Conservation (phyloP, 1,284 basidiomycete species). For the Malassezia vespertilionis region DNA sequence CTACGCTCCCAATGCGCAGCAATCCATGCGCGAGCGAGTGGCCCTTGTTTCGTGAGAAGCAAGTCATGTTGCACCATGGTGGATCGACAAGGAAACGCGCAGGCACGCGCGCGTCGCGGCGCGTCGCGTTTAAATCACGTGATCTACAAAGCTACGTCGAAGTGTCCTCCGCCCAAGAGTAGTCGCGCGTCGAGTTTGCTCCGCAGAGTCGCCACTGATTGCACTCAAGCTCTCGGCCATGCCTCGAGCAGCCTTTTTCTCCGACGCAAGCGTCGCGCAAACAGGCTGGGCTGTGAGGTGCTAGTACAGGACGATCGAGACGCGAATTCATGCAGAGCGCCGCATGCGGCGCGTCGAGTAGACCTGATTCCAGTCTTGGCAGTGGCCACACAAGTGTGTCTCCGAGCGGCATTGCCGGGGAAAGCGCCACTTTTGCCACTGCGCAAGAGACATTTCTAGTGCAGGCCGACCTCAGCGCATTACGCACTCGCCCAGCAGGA, state of each 20-base stretch:
- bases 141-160: conserved; percentile 1
- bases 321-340: not conserved
- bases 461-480: conserved; percentile 16
- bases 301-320: too few relatives aligned
- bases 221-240: conserved; percentile 39
- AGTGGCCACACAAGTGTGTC: conserved; percentile 1
- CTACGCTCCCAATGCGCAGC: conserved; percentile 97
- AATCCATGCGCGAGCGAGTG: conserved; percentile 92
- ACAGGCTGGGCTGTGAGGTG: not conserved
- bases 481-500: conserved; percentile 19
- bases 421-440: conserved; percentile 10
- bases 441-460: conserved; percentile 17
- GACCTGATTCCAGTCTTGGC: conserved; percentile 18
- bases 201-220: conserved; percentile 40
- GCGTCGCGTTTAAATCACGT: conserved; percentile 7
- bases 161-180: conserved; percentile 34
- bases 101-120: conserved; percentile 1
- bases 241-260: conserved; percentile 10
- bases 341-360: conserved; percentile 5
- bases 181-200: conserved; percentile 45
- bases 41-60: conserved; percentile 81
- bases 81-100: not conserved
- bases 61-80: conserved; percentile 77
- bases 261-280: not conserved
- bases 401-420: conserved; percentile 17